phyloP scores from a whole-genome alignment of 129 eudicot genomes.

The Mikania micrantha region DNA sequence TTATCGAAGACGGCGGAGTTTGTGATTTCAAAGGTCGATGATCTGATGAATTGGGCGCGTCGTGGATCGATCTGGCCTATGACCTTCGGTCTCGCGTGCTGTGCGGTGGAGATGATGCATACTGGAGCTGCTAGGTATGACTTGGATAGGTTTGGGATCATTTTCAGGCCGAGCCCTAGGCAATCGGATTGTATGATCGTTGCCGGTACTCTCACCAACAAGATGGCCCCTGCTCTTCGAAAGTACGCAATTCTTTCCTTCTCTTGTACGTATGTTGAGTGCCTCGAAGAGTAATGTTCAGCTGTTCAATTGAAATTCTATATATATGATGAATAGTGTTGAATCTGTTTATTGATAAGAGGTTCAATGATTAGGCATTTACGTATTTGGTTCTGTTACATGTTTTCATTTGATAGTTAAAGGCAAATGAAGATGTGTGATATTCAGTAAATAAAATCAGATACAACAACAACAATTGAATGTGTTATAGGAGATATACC shows the following conservation, averaged over 20 bases:
- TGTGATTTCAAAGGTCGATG: conserved; percentile 93
- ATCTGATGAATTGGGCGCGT: conserved; percentile 94
- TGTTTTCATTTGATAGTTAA: neutral
- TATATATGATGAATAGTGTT: neutral
- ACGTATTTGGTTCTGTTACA: neutral
- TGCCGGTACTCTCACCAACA: conserved; percentile 95
- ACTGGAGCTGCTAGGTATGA: conserved; percentile 95
- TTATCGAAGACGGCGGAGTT: conserved; percentile 77
- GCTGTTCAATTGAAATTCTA: neutral
- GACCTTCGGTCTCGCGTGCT: conserved; percentile 96
- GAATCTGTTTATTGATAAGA: neutral
- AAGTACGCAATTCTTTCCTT: conserved; percentile 42
- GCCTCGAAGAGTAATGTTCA: neutral
- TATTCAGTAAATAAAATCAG: neutral
- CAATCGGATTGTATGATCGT: conserved; percentile 99
- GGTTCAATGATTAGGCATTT: neutral
- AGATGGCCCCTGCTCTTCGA: conserved; percentile 99
- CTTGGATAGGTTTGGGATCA: conserved; percentile 88
- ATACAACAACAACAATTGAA: neutral
- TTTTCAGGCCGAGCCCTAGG: conserved; percentile 92
- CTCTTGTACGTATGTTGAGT: neutral
- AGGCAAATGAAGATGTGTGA: neutral
- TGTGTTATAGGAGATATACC: neutral
- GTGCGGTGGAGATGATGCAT: conserved; percentile 99
- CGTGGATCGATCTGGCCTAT: conserved; percentile 98